A percentile compares a stretch with the other conserved stretches of the same genome.
These are phyloP conservation scores for Phanerochaete carnosa DNA, from an alignment of 768 basidiomycete genomes.

Conservation along the genomic window DNA sequence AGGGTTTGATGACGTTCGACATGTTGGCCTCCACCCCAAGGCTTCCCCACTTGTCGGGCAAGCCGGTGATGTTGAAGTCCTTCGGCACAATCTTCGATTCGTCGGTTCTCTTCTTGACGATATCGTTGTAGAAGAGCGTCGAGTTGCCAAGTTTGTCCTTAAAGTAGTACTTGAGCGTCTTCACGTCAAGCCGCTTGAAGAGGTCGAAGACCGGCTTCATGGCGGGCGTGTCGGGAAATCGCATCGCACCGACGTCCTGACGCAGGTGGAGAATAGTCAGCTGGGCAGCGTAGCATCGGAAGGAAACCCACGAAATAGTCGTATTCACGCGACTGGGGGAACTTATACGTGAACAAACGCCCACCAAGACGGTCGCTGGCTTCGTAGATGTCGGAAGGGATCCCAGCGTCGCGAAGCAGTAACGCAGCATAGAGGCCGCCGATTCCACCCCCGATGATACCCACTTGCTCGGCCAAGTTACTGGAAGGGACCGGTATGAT, in stretches of 20 bases:
- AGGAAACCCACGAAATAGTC: not conserved
- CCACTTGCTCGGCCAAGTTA: too few relatives aligned
- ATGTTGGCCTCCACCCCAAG: not conserved
- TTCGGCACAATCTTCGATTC: not conserved
- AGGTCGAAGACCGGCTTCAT: slow-evolving; percentile 30
- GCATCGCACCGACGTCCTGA: slow-evolving; percentile 34
- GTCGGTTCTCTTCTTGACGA: not conserved
- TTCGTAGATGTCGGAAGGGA: not conserved
- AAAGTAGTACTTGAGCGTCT: not conserved
- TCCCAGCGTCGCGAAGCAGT: not conserved
- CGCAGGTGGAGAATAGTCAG: too few relatives aligned
- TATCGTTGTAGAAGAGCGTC: not conserved
- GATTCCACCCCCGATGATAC: not conserved
- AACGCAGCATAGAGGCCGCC: not conserved
- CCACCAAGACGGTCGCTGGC: not conserved
- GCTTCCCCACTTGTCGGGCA: not conserved
- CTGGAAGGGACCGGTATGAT: not conserved
- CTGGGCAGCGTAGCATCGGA: too few relatives aligned
- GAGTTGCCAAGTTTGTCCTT: not conserved
- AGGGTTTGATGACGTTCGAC: not conserved
- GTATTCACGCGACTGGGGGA: not conserved
- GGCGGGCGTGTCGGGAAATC: slow-evolving; percentile 30
- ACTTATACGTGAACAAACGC: not conserved
- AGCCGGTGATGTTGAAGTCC: not conserved
- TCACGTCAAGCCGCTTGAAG: slow-evolving; percentile 13